Evolutionary conservation across 495 filamentous ascomycete species (phyloP).

Genomic region (Lichenothelia convexa): DNA sequence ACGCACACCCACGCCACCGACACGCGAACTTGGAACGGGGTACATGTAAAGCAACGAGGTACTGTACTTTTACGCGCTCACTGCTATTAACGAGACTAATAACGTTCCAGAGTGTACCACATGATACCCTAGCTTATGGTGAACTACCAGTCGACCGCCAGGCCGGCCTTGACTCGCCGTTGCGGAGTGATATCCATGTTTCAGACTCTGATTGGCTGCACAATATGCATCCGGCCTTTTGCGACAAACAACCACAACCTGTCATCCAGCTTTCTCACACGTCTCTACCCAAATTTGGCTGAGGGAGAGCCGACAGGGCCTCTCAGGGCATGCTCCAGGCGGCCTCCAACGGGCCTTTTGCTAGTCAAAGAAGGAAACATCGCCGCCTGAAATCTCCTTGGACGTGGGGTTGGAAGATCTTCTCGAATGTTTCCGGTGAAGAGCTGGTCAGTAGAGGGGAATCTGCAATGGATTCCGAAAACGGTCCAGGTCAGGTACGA

Average conservation of each 20-base stretch:
- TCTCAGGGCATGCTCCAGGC: constrained; percentile 1
- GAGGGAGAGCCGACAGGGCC: constrained; percentile 8
- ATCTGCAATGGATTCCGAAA: too few relatives aligned
- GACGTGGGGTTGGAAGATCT: too few relatives aligned
- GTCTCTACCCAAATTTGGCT: constrained; percentile 1
- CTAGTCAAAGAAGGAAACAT: background rate
- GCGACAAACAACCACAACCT: constrained; percentile 17
- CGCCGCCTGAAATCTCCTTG: background rate
- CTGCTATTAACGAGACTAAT: background rate
- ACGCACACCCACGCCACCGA: too few relatives aligned
- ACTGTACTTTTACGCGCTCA: too few relatives aligned
- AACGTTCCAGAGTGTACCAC: background rate
- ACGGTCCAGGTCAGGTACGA: too few relatives aligned
- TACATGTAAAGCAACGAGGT: too few relatives aligned
- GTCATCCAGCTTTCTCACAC: constrained; percentile 12
- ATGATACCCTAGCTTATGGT: constrained; percentile 5
- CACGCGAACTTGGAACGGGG: too few relatives aligned
- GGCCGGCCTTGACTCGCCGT: too few relatives aligned
- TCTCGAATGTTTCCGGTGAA: background rate
- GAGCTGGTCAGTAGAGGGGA: background rate
- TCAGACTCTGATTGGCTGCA: too few relatives aligned
- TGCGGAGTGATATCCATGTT: too few relatives aligned
- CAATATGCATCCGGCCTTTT: constrained; percentile 12
- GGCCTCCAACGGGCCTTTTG: background rate
- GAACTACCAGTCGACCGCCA: too few relatives aligned